Base-by-base conservation (phyloP, 2,329 filamentous ascomycete genomes). In the Waltergamsia citrina region DNA sequence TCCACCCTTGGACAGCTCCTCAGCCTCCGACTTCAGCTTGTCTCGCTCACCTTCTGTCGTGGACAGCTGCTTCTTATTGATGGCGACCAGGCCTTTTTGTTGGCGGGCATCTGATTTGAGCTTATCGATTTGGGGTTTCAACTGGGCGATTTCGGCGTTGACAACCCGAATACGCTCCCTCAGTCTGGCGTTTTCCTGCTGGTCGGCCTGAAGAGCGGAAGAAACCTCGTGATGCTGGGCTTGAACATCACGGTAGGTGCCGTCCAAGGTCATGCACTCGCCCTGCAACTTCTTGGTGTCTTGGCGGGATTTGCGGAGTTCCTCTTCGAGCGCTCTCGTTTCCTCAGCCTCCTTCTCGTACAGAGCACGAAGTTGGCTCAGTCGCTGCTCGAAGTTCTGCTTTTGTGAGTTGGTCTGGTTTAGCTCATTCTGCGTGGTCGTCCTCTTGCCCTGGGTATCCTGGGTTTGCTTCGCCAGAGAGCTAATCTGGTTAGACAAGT, bases 21-120 rank as follows among this genome's bases (percentile, higher is more conserved):
- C 79, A 29, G 81, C 80, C 55, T 96, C 90, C 2, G 67, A 64
- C 62, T 87, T 88, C 25, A 94, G 66, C 64, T 85, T 90, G 40
- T 96, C 90, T 21, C 85, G 76, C 55, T 96, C 90, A 31, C 74
- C 75, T 57, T 98, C 92, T 37, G 82, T 85, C 1, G 88, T 95
- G 23, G 81, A 76, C 39, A 96, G 67, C 60, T 98, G 92, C 64
- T 98, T 98, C 69, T 93, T 96, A 63, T 95, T 95, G 62, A 98
- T 98, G 28, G 92, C 88, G 20, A 94, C 90, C 43, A 96, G 69
- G 14, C 92, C 92, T 63, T 94, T 96, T 52, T 96, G 88, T 56
- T 96, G 92, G 27, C 92, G 79, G 18, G 87, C 87, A 47, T 95
- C 87, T 10, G 82, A 85, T 54, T 84, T 87, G 47, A 94, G 71